Evolutionary conservation across 768 basidiomycete genomes (phyloP), one percentile per base, ranked within the genome.

Genomic region (Auricularia heimuer): DNA sequence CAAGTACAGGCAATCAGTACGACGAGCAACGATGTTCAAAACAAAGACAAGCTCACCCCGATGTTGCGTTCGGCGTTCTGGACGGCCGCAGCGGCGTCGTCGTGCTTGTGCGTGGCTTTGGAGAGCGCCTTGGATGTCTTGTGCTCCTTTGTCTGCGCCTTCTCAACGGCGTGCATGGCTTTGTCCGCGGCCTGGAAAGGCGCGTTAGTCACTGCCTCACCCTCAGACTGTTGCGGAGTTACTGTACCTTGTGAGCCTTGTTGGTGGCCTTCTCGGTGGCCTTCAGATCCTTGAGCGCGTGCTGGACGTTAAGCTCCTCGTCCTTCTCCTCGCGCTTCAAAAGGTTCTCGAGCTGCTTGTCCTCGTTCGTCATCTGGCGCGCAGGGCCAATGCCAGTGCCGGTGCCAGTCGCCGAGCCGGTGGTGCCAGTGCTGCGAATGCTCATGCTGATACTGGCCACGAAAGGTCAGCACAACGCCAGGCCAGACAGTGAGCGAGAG

Each of bases 61-160:
- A 80, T 73, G 35, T 80, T 77, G 44, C 79, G 77, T 68, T 80
- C 76, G 0, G 81, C 80, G 54, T 71, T 76, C 63, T 76, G 75
- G 29, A 79, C 71, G 61, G 78, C 70, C 16, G 81, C 73, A 21
- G 81, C 64, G 2, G 83, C 81, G 18, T 77, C 69, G 29, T 87
- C 81, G 66, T 85, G 85, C 21, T 76, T 72, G 66, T 83, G 80
- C 16, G 79, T 77, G 7, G 84, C 82, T 62, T 83, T 78, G 71
- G 82, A 81, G 61, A 85, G 72, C 29, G 78, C 77, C 64, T 80
- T 77, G n/a, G 81, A 77, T 3, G 79, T 74, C 66, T 78, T 78
- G 67, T 82, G 77, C 71, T 88, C 85, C 61, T 76, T 75, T 69
- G 79, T 78, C 66, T 80, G 77, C 62, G 81, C 74, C 70, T 83